Base-by-base conservation (phyloP, 805 yeast species). In the Wickerhamomyces silvicola region DNA sequence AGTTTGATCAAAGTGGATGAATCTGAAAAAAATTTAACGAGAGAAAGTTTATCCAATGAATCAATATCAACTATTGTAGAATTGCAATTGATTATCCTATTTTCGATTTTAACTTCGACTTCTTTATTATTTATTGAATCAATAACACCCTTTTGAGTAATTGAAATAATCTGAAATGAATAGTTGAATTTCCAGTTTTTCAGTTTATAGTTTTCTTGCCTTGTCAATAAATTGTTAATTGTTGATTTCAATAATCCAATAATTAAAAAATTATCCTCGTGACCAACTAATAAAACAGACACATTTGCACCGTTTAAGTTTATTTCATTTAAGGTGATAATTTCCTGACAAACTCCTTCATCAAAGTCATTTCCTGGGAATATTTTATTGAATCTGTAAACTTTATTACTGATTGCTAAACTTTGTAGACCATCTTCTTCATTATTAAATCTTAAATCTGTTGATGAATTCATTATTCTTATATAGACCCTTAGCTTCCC, bases 401-500 rank as follows among this genome's bases (percentile, higher is more conserved):
- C 20, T 10, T 13, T 15, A 7, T 25, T 20, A 11, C 18, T 10
- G 7, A 15, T 2, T 4, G 17, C 27, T 12, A 30, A 22, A 7
- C 9, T 26, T 18, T 30, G 28, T n/a, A 13, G 18, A 4, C 20
- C 25, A 19, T 30, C 30, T 10, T 28, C 18, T n/a, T 24, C 10
- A 2, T 36, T 24, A 11, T 21, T 10, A 8, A 19, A 12, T 15
- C 27, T 19, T 10, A 13, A 17, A 4, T 10, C 8, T 10, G 14
- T 10, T 12, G 34, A 26, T 4, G 17, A 3, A 23, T 12, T 23
- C 10, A 13, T 26, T 5, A 35, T 9, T 6, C 32, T 35, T 3
- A 45, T 22, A 31, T 48, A 48, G 0, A 48, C 52, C 12, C 69
- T 46, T 5, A 60, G 45, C 16, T 46, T 49, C 1, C 64, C 65